Conservation (phyloP, 2,329 filamentous ascomycete species). For the Coniochaeta ligniaria region DNA sequence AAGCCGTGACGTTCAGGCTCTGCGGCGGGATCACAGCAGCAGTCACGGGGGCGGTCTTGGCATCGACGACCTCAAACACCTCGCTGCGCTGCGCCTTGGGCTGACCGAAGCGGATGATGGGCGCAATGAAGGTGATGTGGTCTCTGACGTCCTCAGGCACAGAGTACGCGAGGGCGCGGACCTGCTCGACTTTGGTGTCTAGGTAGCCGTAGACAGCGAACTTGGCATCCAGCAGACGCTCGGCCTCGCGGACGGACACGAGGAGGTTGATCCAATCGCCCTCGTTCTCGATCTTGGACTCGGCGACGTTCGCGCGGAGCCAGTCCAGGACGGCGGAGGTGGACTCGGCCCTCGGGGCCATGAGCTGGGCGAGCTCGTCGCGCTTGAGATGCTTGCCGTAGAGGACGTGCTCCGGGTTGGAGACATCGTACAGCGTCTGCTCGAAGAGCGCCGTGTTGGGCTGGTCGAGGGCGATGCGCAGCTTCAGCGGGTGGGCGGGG, state of each 20-base stretch:
- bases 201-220: constrained; percentile 36
- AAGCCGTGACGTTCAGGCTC: constrained; percentile 18
- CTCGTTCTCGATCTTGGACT: constrained; percentile 25
- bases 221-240: constrained; percentile 37
- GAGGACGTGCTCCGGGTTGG: constrained; percentile 34
- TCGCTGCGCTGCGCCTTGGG: constrained; percentile 22
- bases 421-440: constrained; percentile 23
- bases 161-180: constrained; percentile 18
- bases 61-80: constrained; percentile 12
- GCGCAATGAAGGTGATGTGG: constrained; percentile 35
- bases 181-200: constrained; percentile 23
- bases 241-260: constrained; percentile 30
- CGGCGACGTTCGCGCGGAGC: constrained; percentile 31
- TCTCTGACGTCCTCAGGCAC: constrained; percentile 22
- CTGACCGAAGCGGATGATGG: constrained; percentile 39
- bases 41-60: constrained; percentile 7
- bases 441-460: constrained; percentile 16
- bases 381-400: constrained; percentile 42
- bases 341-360: constrained; percentile 33
- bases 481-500: constrained; percentile 5
- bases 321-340: constrained; percentile 33
- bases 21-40: constrained; percentile 8
- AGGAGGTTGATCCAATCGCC: constrained; percentile 33
- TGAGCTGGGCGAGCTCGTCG: constrained; percentile 39
- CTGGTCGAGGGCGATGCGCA: constrained; percentile 8